Percentiles rank a stretch among this genome's conserved stretches.
Conservation (phyloP, 1,284 basidiomycete species). For the Calocybe gambosa region DNA sequence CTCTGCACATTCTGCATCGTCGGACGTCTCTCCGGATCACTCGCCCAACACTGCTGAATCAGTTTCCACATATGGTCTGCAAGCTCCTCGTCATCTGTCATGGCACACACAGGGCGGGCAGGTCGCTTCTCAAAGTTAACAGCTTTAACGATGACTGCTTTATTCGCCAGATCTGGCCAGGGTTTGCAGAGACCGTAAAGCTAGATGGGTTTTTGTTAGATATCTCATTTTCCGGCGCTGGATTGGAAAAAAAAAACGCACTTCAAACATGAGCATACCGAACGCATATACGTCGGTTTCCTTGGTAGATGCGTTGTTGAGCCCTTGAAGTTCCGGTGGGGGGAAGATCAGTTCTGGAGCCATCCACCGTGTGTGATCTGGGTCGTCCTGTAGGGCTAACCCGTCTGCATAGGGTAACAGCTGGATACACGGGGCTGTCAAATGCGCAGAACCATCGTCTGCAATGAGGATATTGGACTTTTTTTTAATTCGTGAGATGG, state of each 20-base stretch:
- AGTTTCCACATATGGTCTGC: slow-evolving; percentile 7
- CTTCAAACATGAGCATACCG: slow-evolving; percentile 26
- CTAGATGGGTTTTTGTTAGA: background rate
- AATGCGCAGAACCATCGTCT: slow-evolving; percentile 16
- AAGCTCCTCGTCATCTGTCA: background rate
- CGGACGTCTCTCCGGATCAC: background rate
- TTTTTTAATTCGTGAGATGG: background rate
- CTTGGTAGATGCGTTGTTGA: slow-evolving; percentile 9
- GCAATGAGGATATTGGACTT: slow-evolving; percentile 25
- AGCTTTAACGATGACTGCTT: no score
- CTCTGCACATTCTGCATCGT: slow-evolving; percentile 3
- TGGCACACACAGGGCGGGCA: no score
- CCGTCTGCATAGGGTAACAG: slow-evolving; percentile 17
- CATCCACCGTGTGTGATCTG: slow-evolving; percentile 21
- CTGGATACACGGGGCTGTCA: slow-evolving; percentile 22
- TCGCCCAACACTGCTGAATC: slow-evolving; percentile 2
- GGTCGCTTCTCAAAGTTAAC: no score
- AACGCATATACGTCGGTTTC: slow-evolving; percentile 25
- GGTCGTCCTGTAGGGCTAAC: slow-evolving; percentile 14
- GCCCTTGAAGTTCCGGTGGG: background rate
- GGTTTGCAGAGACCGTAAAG: slow-evolving; percentile 3
- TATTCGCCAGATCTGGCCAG: no score
- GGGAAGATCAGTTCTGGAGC: slow-evolving; percentile 23
- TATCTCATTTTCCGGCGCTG: background rate
- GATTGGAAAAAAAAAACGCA: slow-evolving; percentile 6